A percentile compares a stretch with the other conserved stretches of the same genome.
Conservation (phyloP, 106 monocot genomes). For the Chionographis japonica region DNA sequence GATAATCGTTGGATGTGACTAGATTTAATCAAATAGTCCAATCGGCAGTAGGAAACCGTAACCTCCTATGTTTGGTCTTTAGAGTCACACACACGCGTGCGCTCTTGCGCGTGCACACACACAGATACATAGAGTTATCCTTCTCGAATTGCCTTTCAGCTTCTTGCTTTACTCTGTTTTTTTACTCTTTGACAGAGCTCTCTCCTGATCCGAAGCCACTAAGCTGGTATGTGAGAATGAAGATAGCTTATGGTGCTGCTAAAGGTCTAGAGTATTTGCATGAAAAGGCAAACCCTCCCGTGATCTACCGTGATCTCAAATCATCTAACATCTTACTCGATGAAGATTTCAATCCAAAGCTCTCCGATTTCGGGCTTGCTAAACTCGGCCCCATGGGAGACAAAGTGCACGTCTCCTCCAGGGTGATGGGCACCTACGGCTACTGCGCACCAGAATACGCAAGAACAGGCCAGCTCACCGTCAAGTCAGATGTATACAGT, state of each 20-base stretch:
- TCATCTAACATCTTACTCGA: constrained; percentile 40
- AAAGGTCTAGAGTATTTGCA: constrained; percentile 44
- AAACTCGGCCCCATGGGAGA: constrained; percentile 45
- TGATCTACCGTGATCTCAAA: constrained; percentile 49
- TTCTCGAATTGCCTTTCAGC: neutral
- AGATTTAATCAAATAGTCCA: too few species aligned
- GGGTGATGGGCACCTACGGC: constrained; percentile 61
- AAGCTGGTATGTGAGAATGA: constrained; percentile 41
- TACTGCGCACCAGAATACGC: constrained; percentile 56
- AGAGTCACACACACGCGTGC: too few species aligned
- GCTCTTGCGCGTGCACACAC: too few species aligned
- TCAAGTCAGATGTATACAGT: constrained; percentile 55
- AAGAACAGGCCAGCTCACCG: constrained; percentile 28
- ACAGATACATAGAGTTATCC: too few species aligned
- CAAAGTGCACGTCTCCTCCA: constrained; percentile 17
- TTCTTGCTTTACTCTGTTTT: neutral
- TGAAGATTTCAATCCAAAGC: constrained; percentile 31
- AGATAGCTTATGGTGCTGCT: constrained; percentile 38
- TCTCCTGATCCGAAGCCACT: constrained; percentile 23
- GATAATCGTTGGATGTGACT: too few species aligned
- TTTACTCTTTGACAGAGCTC: constrained; percentile 8
- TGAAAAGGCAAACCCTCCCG: constrained; percentile 38
- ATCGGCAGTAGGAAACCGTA: too few species aligned
- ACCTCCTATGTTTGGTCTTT: too few species aligned
- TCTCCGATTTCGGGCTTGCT: constrained; percentile 60